Conservation (phyloP, 768 basidiomycete species). For the Naganishia kalamii region DNA sequence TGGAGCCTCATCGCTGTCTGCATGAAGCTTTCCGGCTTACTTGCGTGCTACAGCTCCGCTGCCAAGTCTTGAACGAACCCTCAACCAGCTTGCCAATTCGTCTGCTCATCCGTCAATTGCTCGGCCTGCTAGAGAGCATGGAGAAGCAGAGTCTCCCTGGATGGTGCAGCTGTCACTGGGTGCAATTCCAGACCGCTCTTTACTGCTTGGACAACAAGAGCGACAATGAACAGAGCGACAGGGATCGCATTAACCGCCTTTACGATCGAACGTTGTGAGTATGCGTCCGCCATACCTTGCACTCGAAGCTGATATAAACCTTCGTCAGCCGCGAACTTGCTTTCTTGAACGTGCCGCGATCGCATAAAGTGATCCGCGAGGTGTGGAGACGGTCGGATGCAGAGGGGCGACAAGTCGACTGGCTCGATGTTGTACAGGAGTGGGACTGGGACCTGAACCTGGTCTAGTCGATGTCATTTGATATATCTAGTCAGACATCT, state of each 20-base stretch:
- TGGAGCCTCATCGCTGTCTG: constrained; percentile 32
- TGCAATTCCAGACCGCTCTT: constrained; percentile 31
- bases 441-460: constrained; percentile 37
- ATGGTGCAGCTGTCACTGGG: constrained; percentile 34
- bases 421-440: constrained; percentile 35
- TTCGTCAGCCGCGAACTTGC: constrained; percentile 24
- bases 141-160: constrained; percentile 29
- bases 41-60: constrained; percentile 28
- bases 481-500: no score
- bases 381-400: constrained; percentile 30
- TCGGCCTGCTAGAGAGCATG: constrained; percentile 36
- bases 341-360: constrained; percentile 30
- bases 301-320: background rate
- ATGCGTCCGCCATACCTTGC: background rate
- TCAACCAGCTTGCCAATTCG: constrained; percentile 30
- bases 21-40: constrained; percentile 37
- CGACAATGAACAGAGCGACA: constrained; percentile 26
- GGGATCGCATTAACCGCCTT: constrained; percentile 28
- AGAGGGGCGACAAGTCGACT: constrained; percentile 32
- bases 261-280: constrained; percentile 32
- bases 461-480: constrained; percentile 23
- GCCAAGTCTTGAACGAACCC: constrained; percentile 30
- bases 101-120: constrained; percentile 30
- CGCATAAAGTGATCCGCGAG: constrained; percentile 31
- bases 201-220: constrained; percentile 23